Evolutionary conservation across 2,329 filamentous ascomycete species (phyloP).

Genomic region (Tolypocladium guangdongense): DNA sequence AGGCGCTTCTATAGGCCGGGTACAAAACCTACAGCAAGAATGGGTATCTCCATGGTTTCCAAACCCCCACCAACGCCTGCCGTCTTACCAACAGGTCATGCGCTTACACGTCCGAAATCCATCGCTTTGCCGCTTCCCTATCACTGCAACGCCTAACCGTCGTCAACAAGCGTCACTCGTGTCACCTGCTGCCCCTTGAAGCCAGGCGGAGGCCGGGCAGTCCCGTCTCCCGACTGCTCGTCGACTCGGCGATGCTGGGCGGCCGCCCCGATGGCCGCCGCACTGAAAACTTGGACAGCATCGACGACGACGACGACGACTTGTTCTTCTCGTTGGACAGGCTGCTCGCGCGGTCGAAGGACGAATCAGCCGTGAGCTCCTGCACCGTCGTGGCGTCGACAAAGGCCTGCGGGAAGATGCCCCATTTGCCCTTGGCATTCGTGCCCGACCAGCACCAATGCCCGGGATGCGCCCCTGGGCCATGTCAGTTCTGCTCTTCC

Average conservation of each 20-base stretch:
- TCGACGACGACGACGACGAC: slow-evolving; percentile 15
- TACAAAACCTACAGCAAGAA: not conserved
- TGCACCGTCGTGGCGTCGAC: slow-evolving; percentile 34
- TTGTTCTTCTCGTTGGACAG: slow-evolving; percentile 24
- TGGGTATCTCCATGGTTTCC: not conserved
- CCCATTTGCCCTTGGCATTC: slow-evolving; percentile 40
- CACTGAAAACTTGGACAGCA: slow-evolving; percentile 23
- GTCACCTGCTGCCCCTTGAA: not conserved
- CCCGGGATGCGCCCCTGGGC: slow-evolving; percentile 30
- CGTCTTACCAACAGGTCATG: not conserved
- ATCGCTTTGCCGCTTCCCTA: not conserved
- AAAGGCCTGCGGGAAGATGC: slow-evolving; percentile 40
- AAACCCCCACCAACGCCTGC: not conserved
- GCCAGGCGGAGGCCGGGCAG: not conserved
- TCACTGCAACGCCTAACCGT: not conserved
- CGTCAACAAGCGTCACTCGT: not conserved
- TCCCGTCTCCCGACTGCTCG: slow-evolving; percentile 18
- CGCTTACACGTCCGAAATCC: not conserved
- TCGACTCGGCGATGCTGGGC: slow-evolving; percentile 21
- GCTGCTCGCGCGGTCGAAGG: slow-evolving; percentile 17
- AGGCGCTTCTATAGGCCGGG: not conserved
- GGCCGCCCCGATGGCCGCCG: slow-evolving; percentile 19
- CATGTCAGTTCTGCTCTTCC: slow-evolving; percentile 1
- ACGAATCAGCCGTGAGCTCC: slow-evolving; percentile 16
- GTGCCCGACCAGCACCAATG: slow-evolving; percentile 48